Conservation (phyloP, 148 eudicot genomes). For the Beta vulgaris region DNA sequence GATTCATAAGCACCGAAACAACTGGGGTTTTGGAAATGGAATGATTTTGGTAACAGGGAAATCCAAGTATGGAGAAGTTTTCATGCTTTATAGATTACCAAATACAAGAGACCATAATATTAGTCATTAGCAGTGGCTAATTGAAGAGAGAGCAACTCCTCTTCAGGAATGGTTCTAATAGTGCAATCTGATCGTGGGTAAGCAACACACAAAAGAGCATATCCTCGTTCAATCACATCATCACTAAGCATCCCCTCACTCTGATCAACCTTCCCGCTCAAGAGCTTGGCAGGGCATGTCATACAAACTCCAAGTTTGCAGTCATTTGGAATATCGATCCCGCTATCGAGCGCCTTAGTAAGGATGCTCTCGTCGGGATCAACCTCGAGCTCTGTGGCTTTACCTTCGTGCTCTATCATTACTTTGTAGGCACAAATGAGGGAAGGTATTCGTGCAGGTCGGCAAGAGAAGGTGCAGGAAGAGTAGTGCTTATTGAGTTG, state of each 20-base stretch:
- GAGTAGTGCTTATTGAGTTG: not conserved
- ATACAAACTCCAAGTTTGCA: conserved; percentile 96
- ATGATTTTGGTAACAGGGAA: no score
- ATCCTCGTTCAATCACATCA: conserved; percentile 77
- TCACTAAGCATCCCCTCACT: conserved; percentile 96
- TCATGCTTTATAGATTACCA: no score
- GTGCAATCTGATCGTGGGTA: conserved; percentile 79
- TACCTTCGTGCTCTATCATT: conserved; percentile 58
- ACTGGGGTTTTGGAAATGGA: no score
- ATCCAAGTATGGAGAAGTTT: no score
- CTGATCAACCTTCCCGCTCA: conserved; percentile 74
- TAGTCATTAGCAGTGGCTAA: conserved; percentile 88
- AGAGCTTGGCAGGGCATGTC: conserved; percentile 85
- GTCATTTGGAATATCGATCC: conserved; percentile 64
- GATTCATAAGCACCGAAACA: no score
- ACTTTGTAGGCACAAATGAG: conserved; percentile 54
- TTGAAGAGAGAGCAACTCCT: conserved; percentile 78
- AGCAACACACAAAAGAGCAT: conserved; percentile 65
- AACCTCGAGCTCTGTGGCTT: conserved; percentile 61
- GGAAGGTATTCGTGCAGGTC: conserved; percentile 11
- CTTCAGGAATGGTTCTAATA: conserved; percentile 70
- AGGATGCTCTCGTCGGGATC: conserved; percentile 79
- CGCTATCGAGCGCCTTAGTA: conserved; percentile 64
- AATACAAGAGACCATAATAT: not conserved
- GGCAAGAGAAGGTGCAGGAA: not conserved